Conservation (phyloP, 441 rosid species). For the Syzygium malaccense region DNA sequence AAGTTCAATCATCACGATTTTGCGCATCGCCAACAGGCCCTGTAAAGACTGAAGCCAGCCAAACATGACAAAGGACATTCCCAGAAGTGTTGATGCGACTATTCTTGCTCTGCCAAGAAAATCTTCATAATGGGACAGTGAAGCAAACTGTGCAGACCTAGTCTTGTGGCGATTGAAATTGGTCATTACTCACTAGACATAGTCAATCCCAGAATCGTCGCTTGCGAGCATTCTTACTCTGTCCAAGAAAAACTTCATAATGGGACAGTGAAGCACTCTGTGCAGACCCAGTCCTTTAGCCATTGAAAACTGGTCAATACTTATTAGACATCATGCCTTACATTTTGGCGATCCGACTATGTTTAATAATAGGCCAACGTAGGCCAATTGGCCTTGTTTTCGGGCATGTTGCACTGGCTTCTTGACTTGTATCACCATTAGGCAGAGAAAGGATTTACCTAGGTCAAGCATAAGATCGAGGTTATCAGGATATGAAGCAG, state of each 20-base stretch:
- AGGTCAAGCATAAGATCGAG: not conserved
- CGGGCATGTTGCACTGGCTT: not conserved
- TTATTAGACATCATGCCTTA: not conserved
- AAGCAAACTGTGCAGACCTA: not conserved
- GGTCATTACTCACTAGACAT: not conserved
- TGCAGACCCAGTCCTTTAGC: not conserved
- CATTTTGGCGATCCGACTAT: not conserved
- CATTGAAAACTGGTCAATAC: not conserved
- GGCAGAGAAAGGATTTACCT: not conserved
- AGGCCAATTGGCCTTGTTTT: not conserved
- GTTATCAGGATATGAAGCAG: not conserved
- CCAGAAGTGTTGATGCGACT: not conserved
- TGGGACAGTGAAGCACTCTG: not conserved
- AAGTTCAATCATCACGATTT: not conserved
- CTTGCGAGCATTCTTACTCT: not conserved
- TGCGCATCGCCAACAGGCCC: not conserved
- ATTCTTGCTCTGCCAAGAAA: not conserved
- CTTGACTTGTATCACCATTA: not conserved
- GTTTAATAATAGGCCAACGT: not conserved
- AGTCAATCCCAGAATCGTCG: not conserved
- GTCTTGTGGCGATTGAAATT: not conserved
- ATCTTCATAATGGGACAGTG: not conserved
- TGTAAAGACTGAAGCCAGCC: not conserved
- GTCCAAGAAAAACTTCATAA: not conserved
- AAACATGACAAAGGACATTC: not conserved